Conservation (phyloP, 495 filamentous ascomycete genomes). For the Hypoxylon lenormandii region DNA sequence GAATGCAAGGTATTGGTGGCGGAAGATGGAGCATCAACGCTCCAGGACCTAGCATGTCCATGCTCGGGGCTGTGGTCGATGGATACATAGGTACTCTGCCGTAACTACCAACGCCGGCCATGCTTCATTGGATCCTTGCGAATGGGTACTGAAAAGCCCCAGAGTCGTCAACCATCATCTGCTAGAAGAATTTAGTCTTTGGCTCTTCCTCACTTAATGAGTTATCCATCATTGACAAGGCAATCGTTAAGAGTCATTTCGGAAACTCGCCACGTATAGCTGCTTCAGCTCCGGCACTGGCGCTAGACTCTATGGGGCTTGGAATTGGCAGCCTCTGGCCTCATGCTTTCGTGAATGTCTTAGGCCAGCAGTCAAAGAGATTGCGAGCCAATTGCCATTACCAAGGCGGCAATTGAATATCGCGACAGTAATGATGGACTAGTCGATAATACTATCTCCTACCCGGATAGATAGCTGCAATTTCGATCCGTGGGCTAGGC, state of each 20-base stretch:
- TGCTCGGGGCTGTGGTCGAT: slow-evolving; percentile 48
- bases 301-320: slow-evolving; percentile 46
- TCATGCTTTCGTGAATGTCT: slow-evolving; percentile 47
- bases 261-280: slow-evolving; percentile 52
- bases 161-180: slow-evolving; percentile 56
- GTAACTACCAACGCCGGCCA: slow-evolving; percentile 59
- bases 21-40: slow-evolving; percentile 50
- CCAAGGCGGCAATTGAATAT: slow-evolving; percentile 44
- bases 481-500: slow-evolving; percentile 53
- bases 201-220: slow-evolving; percentile 49
- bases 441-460: slow-evolving; percentile 53
- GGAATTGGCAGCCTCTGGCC: slow-evolving; percentile 42
- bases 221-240: slow-evolving; percentile 52
- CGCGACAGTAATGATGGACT: slow-evolving; percentile 58
- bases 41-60: slow-evolving; percentile 36
- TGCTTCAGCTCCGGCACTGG: slow-evolving; percentile 54
- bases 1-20: slow-evolving; percentile 61
- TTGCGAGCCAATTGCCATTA: slow-evolving; percentile 49
- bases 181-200: slow-evolving; percentile 55
- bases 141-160: slow-evolving; percentile 56
- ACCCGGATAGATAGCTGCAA: slow-evolving; percentile 52
- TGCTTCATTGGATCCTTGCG: slow-evolving; percentile 26
- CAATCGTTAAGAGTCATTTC: slow-evolving; percentile 51
- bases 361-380: slow-evolving; percentile 36
- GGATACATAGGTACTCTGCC: slow-evolving; percentile 61